phyloP scores from a whole-genome alignment of 495 filamentous ascomycete genomes.

The Daldinia grandis region DNA sequence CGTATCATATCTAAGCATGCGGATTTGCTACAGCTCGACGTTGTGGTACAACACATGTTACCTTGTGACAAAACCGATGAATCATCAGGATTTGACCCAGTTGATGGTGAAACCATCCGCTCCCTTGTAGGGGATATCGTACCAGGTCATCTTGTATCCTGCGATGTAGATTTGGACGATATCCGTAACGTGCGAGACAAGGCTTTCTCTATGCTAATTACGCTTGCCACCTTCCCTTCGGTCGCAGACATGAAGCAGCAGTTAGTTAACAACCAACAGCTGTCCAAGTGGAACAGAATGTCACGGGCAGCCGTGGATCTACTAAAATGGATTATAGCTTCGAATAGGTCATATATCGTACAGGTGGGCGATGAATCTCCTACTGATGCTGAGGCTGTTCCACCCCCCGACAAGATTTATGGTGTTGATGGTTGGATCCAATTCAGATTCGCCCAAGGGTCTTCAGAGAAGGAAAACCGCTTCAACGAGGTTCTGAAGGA shows the following conservation, averaged over 20 bases:
- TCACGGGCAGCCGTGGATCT: constrained; percentile 72
- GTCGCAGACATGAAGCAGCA: constrained; percentile 70
- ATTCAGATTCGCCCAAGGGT: constrained; percentile 88
- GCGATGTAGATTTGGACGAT: constrained; percentile 47
- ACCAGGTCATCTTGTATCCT: constrained; percentile 40
- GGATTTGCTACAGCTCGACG: constrained; percentile 3
- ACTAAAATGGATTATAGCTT: constrained; percentile 90
- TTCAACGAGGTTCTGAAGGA: constrained; percentile 72
- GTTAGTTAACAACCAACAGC: constrained; percentile 54
- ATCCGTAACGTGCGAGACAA: constrained; percentile 54
- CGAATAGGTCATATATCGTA: constrained; percentile 86
- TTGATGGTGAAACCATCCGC: not conserved
- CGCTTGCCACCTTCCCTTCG: constrained; percentile 74
- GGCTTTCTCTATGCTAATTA: constrained; percentile 58
- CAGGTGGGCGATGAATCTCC: constrained; percentile 55
- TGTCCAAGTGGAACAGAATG: constrained; percentile 71
- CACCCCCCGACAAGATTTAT: constrained; percentile 61
- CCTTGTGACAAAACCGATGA: not conserved
- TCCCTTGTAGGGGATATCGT: not conserved
- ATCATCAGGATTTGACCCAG: not conserved
- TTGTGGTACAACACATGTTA: constrained; percentile 29
- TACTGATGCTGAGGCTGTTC: constrained; percentile 28
- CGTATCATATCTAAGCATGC: constrained; percentile 14
- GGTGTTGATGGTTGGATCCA: constrained; percentile 77
- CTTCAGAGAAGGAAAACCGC: constrained; percentile 87